Conservation (phyloP, 23 red algal genomes). For the Agarophyton chilense region DNA sequence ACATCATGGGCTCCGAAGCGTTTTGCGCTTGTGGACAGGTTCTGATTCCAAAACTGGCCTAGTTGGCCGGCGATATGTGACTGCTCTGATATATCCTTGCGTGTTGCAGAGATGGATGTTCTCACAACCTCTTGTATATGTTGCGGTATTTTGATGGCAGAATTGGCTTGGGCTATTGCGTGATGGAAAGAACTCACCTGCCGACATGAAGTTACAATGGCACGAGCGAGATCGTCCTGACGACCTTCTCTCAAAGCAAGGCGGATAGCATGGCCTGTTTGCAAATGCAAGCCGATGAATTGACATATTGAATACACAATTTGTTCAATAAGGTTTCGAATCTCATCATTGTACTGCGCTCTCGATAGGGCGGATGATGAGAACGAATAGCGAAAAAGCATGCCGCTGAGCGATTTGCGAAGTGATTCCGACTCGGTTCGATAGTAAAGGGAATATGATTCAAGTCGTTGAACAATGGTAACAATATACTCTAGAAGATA, state of each 20-base stretch:
- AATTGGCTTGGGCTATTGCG: constrained; percentile 15
- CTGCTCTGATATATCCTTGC: constrained; percentile 4
- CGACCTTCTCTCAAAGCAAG: constrained; percentile 11
- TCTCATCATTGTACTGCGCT: constrained; percentile 10
- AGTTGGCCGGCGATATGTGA: constrained; percentile 30
- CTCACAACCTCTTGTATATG: constrained; percentile 34
- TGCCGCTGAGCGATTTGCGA: constrained; percentile 1
- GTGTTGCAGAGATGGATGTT: constrained; percentile 2
- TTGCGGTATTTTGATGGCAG: not conserved
- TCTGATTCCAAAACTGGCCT: constrained; percentile 64
- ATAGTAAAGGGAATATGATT: constrained; percentile 22
- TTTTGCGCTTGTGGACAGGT: not conserved
- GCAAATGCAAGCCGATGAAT: constrained; percentile 67
- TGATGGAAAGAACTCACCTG: constrained; percentile 48
- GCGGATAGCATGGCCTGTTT: constrained; percentile 45
- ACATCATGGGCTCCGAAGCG: constrained; percentile 32
- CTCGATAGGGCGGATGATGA: not conserved
- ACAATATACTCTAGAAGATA: constrained; percentile 32
- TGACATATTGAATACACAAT: constrained; percentile 22
- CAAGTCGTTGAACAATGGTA: constrained; percentile 22
- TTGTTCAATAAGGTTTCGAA: constrained; percentile 7
- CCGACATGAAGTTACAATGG: constrained; percentile 54
- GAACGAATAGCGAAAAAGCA: constrained; percentile 1
- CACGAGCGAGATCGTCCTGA: constrained; percentile 36
- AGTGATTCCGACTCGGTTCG: constrained; percentile 26